Evolutionary conservation across 768 basidiomycete species (phyloP).

Genomic region (Auriscalpium microsporum): DNA sequence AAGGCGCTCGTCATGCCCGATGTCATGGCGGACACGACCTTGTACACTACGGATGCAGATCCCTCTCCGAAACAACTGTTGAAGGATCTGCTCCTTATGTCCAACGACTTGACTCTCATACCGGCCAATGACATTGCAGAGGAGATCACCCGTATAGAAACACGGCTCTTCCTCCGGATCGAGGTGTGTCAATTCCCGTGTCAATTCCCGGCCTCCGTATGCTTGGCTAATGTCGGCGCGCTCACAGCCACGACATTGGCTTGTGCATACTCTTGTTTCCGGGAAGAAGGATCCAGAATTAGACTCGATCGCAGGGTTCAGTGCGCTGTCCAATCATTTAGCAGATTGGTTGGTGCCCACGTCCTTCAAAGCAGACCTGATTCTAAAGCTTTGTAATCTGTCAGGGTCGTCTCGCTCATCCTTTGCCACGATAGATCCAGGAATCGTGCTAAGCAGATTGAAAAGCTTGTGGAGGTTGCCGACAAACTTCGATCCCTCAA

Average conservation of each 20-base stretch:
- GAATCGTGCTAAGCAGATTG: slow-evolving; percentile 71
- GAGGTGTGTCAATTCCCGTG: slow-evolving; percentile 42
- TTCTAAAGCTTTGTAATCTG: slow-evolving; percentile 2
- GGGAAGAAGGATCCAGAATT: slow-evolving; percentile 55
- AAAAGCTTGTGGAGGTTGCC: slow-evolving; percentile 83
- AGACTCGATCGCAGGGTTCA: slow-evolving; percentile 69
- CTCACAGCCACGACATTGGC: slow-evolving; percentile 76
- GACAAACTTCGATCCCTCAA: slow-evolving; percentile 71
- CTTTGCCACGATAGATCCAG: slow-evolving; percentile 77
- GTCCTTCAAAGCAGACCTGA: slow-evolving; percentile 5
- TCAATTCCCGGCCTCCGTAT: background rate
- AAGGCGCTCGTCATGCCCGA: slow-evolving; percentile 31
- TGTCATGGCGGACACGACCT: slow-evolving; percentile 19
- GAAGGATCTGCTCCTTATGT: slow-evolving; percentile 52
- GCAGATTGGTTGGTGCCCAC: slow-evolving; percentile 59
- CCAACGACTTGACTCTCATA: slow-evolving; percentile 44
- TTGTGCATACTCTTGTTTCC: slow-evolving; percentile 66
- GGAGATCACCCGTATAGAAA: slow-evolving; percentile 75
- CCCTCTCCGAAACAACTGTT: slow-evolving; percentile 44
- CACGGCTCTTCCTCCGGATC: slow-evolving; percentile 62
- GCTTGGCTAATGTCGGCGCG: slow-evolving; percentile 5
- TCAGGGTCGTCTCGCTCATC: slow-evolving; percentile 86
- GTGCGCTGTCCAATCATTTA: slow-evolving; percentile 71
- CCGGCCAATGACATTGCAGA: slow-evolving; percentile 69
- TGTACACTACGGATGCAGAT: background rate